Evolutionary conservation across 495 filamentous ascomycete species (phyloP), one percentile per base, ranked within the genome.

Genomic region (Xylaria curta): DNA sequence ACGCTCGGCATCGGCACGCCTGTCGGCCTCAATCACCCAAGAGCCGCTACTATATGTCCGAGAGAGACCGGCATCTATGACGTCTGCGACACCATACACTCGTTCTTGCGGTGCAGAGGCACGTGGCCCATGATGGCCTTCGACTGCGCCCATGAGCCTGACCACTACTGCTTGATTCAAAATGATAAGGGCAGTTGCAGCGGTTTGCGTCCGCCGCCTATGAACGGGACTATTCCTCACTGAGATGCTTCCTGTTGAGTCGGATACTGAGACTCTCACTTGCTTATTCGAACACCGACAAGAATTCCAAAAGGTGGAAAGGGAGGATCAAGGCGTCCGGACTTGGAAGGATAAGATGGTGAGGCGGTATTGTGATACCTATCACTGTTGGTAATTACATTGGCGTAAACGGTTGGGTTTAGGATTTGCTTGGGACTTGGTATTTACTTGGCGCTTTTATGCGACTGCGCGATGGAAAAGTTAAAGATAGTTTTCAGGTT

Each of bases 81-180:
- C 42, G 67, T 69, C 67, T 69, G 67, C 54, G 67, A 69, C 19
- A 69, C 67, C 2, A 8, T 60, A 26, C 33, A 61, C 67, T 69
- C 67, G 26, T 69, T 60, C 44, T 24, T 69, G 40, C 10, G 67
- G 58, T 69, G 67, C 67, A 28, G 67, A 26, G 67, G 67, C 26
- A 44, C n/a, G 10, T 9, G 40, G 26, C 40, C 67, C 17, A 69
- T 38, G 67, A 69, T 69, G 67, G 58, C 26, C 54, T 59, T 69
- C 17, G 67, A 69, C 54, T 69, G 67, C n/a, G 40, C 54, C 3
- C 53, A 46, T 5, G 28, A 42, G 67, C 67, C 67, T 21, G 40
- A 69, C 24, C 53, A 59, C 24, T 69, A 69, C 49, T 69, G 67
- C 26, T 17, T 46, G 6, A 51, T 69, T 8, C 54, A 36, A 13